Conservation (phyloP, 1,284 basidiomycete species). For the Thecaphora frezii region DNA sequence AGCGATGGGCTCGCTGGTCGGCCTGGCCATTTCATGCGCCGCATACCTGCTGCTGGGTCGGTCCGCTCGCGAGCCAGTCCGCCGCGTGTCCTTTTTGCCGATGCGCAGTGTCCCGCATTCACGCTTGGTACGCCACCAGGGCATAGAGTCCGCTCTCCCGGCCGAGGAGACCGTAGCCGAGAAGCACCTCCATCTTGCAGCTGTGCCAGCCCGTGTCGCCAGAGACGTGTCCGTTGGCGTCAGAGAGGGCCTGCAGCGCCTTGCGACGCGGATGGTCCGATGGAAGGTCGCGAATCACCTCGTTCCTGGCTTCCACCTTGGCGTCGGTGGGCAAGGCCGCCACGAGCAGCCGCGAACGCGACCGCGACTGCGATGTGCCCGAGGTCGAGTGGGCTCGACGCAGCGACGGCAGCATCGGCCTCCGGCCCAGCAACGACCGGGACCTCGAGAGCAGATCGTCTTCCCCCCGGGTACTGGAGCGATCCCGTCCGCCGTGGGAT, state of each 20-base stretch:
- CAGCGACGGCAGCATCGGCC: constrained; percentile 23
- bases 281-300: constrained; percentile 67
- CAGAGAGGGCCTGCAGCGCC: constrained; percentile 73
- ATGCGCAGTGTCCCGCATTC: background rate
- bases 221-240: constrained; percentile 82
- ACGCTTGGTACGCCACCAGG: constrained; percentile 47
- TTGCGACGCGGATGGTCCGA: constrained; percentile 69
- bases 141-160: constrained; percentile 87
- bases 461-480: background rate
- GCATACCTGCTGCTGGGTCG: too few relatives aligned
- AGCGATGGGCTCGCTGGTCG: too few relatives aligned
- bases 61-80: background rate
- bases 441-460: constrained; percentile 2
- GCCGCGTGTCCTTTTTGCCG: background rate
- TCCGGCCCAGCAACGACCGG: constrained; percentile 11
- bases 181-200: constrained; percentile 92
- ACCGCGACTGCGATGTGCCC: constrained; percentile 37
- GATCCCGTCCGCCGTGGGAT: constrained; percentile 6
- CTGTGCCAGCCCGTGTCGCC: constrained; percentile 93
- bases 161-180: constrained; percentile 85
- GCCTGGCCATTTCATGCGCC: too few relatives aligned
- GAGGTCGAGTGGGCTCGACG: constrained; percentile 28
- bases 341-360: constrained; percentile 26
- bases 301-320: constrained; percentile 23
- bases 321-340: constrained; percentile 12